Conservation (phyloP, 768 basidiomycete genomes). For the Naematelia encephala region DNA sequence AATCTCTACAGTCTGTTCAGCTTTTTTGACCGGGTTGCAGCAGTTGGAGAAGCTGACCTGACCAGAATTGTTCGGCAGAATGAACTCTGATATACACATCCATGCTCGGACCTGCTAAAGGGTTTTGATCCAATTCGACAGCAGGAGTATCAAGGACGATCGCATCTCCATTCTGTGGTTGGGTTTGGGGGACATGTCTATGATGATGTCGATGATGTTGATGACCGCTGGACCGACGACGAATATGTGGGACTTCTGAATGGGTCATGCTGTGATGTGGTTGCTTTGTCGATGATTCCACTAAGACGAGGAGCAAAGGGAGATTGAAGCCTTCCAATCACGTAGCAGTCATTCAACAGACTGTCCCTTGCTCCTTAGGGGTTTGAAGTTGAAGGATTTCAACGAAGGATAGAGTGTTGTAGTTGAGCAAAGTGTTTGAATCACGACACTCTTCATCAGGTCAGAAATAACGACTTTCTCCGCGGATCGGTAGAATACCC, state of each 20-base stretch:
- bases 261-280: too few relatives aligned
- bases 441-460: too few relatives aligned
- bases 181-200: neutral
- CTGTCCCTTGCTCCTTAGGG: too few relatives aligned
- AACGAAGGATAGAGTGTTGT: too few relatives aligned
- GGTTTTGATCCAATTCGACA: neutral
- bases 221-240: neutral
- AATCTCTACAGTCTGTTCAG: constrained; percentile 61
- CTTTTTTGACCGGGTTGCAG: neutral
- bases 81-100: constrained; percentile 35
- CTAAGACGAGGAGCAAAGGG: too few relatives aligned
- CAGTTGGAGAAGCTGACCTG: constrained; percentile 18
- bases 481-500: neutral
- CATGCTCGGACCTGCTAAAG: constrained; percentile 17
- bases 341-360: too few relatives aligned
- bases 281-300: too few relatives aligned
- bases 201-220: constrained; percentile 4
- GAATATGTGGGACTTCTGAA: neutral
- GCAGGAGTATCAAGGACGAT: neutral
- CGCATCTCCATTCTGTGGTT: neutral
- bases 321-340: too few relatives aligned
- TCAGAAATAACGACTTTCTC: too few relatives aligned
- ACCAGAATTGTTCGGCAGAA: constrained; percentile 38
- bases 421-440: too few relatives aligned
- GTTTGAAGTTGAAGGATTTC: too few relatives aligned